Evolutionary conservation across 2,329 filamentous ascomycete species (phyloP), one percentile per base, ranked within the genome.

Genomic region (Exophiala aquamarina): DNA sequence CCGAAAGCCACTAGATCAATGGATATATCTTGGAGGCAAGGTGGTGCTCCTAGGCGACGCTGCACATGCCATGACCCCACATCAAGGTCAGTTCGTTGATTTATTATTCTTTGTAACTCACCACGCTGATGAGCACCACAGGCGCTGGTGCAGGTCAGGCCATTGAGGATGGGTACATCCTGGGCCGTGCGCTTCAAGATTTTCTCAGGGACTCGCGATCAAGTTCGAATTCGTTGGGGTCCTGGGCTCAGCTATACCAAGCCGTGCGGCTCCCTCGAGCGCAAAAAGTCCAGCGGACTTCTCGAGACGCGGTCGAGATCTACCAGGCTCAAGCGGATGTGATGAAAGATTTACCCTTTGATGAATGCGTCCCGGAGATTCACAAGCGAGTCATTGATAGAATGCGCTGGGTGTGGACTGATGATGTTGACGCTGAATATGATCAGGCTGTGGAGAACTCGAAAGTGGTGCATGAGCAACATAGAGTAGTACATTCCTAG

Each of bases 131-230:
- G 26, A 37, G 23, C 21, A 10, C 10, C 49, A 77, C 81, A 64
- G 81, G 76, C 0, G 80, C 83, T 58, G 83, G 82, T 3, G 83
- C 76, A 8, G 82, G 69, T 0, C 72, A 79, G 49, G 84, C 84
- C 0, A 85, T 87, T 35, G 84, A 88, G 59, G 84, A 88, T 52
- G 83, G 76, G 0, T 52, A 52, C 19, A 49, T 54, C 13, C 44
- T 54, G 8, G 51, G 42, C 19, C 42, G 48, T 14, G 42, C 28
- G 4, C 43, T 54, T 18, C 33, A 47, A 21, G 48, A 51, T 13
- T 51, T 48, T 37, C 39, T 54, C 17, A 10, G 15, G 31, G 19
- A 15, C 26, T 35, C 32, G 23, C 34, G 41, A n/a, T 40, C 43
- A 7, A 17, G 36, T 54, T 60, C 14, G 64, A 67, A 50, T 41